These are phyloP conservation scores for Starmerella floris DNA, from an alignment of 805 yeast species.

Conservation along the genomic window DNA sequence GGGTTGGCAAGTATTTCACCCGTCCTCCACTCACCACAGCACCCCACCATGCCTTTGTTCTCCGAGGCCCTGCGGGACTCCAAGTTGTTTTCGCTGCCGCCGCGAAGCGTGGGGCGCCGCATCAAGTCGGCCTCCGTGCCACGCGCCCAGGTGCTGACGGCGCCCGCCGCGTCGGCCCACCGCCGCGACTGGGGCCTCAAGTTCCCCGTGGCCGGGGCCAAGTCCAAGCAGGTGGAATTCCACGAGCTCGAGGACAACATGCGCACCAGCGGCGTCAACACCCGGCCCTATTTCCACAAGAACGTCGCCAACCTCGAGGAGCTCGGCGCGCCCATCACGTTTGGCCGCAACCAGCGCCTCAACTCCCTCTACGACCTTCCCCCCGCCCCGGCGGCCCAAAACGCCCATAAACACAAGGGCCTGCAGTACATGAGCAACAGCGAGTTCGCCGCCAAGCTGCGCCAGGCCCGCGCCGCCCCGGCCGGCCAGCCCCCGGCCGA, in stretches of 20 bases:
- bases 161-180: conserved; percentile 26
- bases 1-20: too few relatives aligned
- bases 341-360: conserved; percentile 15
- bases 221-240: conserved; percentile 21
- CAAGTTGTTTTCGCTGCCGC: conserved; percentile 22
- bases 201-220: conserved; percentile 21
- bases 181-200: conserved; percentile 30
- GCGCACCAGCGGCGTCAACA: conserved; percentile 24
- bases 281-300: conserved; percentile 21
- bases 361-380: conserved; percentile 14
- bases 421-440: conserved; percentile 12
- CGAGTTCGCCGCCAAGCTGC: conserved; percentile 14
- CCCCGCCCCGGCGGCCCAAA: conserved; percentile 1
- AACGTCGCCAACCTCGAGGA: conserved; percentile 24
- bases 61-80: conserved; percentile 21
- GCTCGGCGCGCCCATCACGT: conserved; percentile 21
- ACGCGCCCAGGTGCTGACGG: conserved; percentile 23
- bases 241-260: conserved; percentile 22
- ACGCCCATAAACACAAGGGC: conserved; percentile 14
- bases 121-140: conserved; percentile 21
- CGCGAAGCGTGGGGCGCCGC: conserved; percentile 12
- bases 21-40: too few relatives aligned
- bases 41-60: conserved; percentile 16
- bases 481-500: neutral
- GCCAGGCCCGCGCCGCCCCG: conserved; percentile 5